Base-by-base conservation (phyloP, 129 eudicot species). In the Artemisia tridentata region DNA sequence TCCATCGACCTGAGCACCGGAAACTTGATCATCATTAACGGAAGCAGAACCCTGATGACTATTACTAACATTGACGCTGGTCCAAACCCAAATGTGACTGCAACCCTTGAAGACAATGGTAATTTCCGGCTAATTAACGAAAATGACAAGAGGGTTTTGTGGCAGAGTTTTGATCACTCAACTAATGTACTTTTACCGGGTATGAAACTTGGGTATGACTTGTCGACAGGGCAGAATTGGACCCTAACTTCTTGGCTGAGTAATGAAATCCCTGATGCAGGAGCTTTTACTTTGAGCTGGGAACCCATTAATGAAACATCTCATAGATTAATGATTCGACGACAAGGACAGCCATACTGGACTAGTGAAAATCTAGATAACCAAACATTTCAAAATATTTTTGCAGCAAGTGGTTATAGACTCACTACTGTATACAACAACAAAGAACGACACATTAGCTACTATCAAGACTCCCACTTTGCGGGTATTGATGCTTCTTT, bases 151-250 rank as follows among this genome's bases (percentile, higher is more conserved):
- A 50, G 54, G 51, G 57, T 61, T 31, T 67, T 79, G 56, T 79
- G 78, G 82, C 70, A 79, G 23, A 72, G 78, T 46, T 79, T 79
- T 72, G 73, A 78, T 72, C 20, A 75, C 29, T 73, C 79, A 10
- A 56, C 79, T 0, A 25, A 75, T 16, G 59, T 45, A n/a, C 64
- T 75, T 23, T 20, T 79, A 31, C 82, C 82, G 0, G 82, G 74
- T 4, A 79, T 79, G 82, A 79, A 72, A 46, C 71, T 79, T 11
- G 78, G 82, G 13, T 20, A 46, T 12, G 63, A 67, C 67, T 23
- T 46, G n/a, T 38, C 7, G 15, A 66, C 27, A 2, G 62, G 75
- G 0, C 3, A 20, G 27, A 63, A 23, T 5, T 73, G 79, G 83
- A 67, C 23, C 19, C 9, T 79, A 11, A 67, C 75, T 7, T 79